Conservation (phyloP, 768 basidiomycete species). For the Boletales sp. region DNA sequence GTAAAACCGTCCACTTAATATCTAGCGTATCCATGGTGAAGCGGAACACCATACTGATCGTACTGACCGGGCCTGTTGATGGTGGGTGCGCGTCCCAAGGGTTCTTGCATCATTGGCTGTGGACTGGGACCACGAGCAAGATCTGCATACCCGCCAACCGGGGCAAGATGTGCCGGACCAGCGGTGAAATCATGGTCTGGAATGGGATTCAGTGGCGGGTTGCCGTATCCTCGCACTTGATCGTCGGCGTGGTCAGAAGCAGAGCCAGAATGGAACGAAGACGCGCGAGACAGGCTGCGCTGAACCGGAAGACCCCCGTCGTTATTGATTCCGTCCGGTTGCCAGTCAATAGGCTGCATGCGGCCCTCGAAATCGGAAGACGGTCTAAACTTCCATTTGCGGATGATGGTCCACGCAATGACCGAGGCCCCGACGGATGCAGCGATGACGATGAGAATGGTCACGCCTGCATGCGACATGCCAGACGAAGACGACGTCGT, state of each 20-base stretch:
- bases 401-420: constrained; percentile 85
- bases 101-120: constrained; percentile 50
- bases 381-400: constrained; percentile 87
- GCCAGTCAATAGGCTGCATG: constrained; percentile 87
- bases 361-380: constrained; percentile 80
- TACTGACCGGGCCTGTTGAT: constrained; percentile 48
- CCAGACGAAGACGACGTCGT: constrained; percentile 30
- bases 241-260: constrained; percentile 35
- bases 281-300: constrained; percentile 52
- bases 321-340: constrained; percentile 51
- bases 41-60: constrained; percentile 53
- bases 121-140: constrained; percentile 73
- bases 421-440: constrained; percentile 63
- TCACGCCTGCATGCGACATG: constrained; percentile 43
- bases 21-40: constrained; percentile 46
- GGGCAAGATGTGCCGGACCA: constrained; percentile 51
- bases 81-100: constrained; percentile 34
- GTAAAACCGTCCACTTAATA: constrained; percentile 11
- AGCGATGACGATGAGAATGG: constrained; percentile 67
- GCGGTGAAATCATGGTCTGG: constrained; percentile 80
- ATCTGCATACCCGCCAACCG: constrained; percentile 81
- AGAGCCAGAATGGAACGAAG: constrained; percentile 63
- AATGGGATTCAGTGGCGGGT: constrained; percentile 39
- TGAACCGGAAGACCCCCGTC: constrained; percentile 43
- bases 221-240: constrained; percentile 30